These are phyloP conservation scores for Cyclotella distinguenda DNA, from an alignment of 108 stramenopile genomes.

Conservation along the genomic window DNA sequence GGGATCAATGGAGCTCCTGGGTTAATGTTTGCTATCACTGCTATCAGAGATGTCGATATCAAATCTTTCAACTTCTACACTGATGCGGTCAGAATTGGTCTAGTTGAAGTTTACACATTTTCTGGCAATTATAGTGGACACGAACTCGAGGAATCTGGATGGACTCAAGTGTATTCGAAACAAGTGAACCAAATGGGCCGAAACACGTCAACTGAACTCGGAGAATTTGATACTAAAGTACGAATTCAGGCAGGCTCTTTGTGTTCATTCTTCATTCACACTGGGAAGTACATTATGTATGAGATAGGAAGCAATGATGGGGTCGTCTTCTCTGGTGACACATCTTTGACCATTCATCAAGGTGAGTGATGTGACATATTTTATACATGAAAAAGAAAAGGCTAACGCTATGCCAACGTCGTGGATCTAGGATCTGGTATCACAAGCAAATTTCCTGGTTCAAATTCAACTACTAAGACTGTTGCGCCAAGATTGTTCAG, in stretches of 20 bases:
- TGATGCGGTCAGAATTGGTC: neutral
- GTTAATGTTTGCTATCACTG: slow-evolving; percentile 17
- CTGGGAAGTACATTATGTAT: slow-evolving; percentile 12
- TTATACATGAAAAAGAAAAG: neutral
- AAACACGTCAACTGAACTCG: neutral
- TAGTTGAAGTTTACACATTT: slow-evolving; percentile 23
- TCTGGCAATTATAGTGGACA: slow-evolving; percentile 7
- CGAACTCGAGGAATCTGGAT: slow-evolving; percentile 13
- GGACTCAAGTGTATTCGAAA: slow-evolving; percentile 9
- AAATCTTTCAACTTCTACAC: slow-evolving; percentile 20
- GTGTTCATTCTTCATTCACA: slow-evolving; percentile 12
- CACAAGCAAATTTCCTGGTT: neutral
- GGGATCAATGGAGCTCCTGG: slow-evolving; percentile 13
- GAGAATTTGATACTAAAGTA: slow-evolving; percentile 9
- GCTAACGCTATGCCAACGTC: too few species aligned
- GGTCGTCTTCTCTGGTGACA: neutral
- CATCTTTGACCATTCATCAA: slow-evolving; percentile 7
- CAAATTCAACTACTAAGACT: neutral
- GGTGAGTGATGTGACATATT: neutral
- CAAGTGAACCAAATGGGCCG: neutral
- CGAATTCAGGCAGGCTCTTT: neutral
- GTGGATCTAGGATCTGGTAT: neutral
- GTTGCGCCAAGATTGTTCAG: slow-evolving; percentile 3
- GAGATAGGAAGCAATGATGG: slow-evolving; percentile 6
- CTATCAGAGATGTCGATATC: neutral